Conservation (phyloP, 805 yeast genomes). For the Metschnikowia santaceciliae region DNA sequence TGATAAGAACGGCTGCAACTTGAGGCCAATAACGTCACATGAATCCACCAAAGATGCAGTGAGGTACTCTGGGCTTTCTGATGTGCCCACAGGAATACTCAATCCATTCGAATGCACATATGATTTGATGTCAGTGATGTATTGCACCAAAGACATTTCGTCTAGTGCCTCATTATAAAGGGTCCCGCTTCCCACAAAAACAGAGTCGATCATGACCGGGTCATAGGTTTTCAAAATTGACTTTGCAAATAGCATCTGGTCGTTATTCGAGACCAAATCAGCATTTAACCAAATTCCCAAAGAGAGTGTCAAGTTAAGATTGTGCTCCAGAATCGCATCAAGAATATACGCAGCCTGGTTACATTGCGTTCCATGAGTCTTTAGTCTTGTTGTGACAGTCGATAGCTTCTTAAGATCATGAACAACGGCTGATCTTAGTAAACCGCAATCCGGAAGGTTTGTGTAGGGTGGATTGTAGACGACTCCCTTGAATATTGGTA, state of each 20-base stretch:
- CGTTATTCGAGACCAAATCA: constrained; percentile 40
- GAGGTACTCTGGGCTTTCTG: constrained; percentile 53
- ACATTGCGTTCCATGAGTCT: constrained; percentile 62
- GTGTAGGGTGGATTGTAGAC: constrained; percentile 57
- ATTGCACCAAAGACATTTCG: constrained; percentile 31
- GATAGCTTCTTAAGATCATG: constrained; percentile 57
- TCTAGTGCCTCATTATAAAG: constrained; percentile 50
- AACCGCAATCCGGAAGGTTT: constrained; percentile 52
- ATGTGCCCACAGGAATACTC: constrained; percentile 55
- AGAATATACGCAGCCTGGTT: constrained; percentile 50
- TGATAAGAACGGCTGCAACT: constrained; percentile 65
- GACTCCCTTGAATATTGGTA: constrained; percentile 48
- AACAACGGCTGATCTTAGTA: constrained; percentile 43
- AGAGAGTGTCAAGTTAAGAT: constrained; percentile 52
- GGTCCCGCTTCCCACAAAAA: constrained; percentile 63
- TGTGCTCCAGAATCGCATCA: constrained; percentile 47
- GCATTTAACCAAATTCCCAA: constrained; percentile 62
- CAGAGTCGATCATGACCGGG: constrained; percentile 40
- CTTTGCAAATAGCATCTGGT: constrained; percentile 46
- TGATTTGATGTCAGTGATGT: constrained; percentile 40
- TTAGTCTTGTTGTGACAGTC: constrained; percentile 52
- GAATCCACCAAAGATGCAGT: constrained; percentile 33
- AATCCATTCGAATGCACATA: constrained; percentile 31
- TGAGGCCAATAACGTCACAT: constrained; percentile 59
- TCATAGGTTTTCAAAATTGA: constrained; percentile 42